These are phyloP conservation scores for Chromera velia DNA, from an alignment of 73 alveolate genomes.

Conservation along the genomic window DNA sequence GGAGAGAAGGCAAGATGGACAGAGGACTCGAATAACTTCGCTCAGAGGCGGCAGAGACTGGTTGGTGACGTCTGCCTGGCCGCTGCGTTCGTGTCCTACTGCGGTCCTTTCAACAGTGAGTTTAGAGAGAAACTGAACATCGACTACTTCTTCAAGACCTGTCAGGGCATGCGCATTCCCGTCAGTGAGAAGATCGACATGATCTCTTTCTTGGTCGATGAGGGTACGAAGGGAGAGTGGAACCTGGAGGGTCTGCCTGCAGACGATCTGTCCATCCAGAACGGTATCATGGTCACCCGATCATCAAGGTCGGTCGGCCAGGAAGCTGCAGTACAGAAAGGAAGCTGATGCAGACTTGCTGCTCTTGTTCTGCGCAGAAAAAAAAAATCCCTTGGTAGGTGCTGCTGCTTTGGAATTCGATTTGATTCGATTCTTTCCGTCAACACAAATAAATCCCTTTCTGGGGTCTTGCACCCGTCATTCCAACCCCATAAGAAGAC, in stretches of 20 bases:
- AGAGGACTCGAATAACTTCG: slow-evolving; percentile 93
- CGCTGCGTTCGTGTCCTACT: slow-evolving; percentile 95
- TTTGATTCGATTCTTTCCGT: no score
- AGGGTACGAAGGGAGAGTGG: slow-evolving; percentile 99
- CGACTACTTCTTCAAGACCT: slow-evolving; percentile 78
- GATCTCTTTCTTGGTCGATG: slow-evolving; percentile 93
- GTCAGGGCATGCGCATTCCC: slow-evolving; percentile 35
- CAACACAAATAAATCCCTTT: no score
- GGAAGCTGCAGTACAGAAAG: no score
- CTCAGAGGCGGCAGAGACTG: slow-evolving; percentile 84
- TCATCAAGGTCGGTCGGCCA: no score
- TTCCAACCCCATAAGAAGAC: no score
- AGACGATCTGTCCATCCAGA: slow-evolving; percentile 95
- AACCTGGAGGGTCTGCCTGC: slow-evolving; percentile 95
- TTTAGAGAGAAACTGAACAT: slow-evolving; percentile 86
- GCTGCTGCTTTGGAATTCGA: no score
- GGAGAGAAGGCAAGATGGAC: slow-evolving; percentile 82
- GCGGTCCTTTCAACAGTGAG: slow-evolving; percentile 99
- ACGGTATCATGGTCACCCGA: slow-evolving; percentile 98
- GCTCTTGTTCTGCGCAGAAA: no score
- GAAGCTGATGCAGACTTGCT: no score
- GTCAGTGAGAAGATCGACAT: slow-evolving; percentile 21
- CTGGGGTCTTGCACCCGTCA: no score
- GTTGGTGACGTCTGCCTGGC: slow-evolving; percentile 97
- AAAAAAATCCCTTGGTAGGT: no score